phyloP scores from a whole-genome alignment of 2,329 filamentous ascomycete species.

The Monosporascus sp. region DNA sequence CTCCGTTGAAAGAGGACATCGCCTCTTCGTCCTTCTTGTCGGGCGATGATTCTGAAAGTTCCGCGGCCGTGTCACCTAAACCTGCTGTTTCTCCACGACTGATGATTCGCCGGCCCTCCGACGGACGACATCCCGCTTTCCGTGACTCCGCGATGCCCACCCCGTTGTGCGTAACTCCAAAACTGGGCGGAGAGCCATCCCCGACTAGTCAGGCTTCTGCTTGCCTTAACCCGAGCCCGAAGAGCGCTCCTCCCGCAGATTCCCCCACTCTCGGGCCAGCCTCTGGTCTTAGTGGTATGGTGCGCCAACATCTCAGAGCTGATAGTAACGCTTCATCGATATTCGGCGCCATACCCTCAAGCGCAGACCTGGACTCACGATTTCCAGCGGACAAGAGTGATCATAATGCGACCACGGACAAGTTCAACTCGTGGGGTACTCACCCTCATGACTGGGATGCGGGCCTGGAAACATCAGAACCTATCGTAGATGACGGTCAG shows the following conservation, averaged over 20 bases:
- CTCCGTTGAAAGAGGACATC: constrained; percentile 28
- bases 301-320: constrained; percentile 77
- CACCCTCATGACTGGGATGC: constrained; percentile 26
- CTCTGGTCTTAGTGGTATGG: constrained; percentile 69
- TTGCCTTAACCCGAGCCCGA: constrained; percentile 14
- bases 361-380: constrained; percentile 31
- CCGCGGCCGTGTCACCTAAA: constrained; percentile 17
- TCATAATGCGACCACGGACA: constrained; percentile 28
- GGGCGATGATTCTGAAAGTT: constrained; percentile 35
- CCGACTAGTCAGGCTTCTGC: constrained; percentile 18
- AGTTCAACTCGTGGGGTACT: constrained; percentile 41
- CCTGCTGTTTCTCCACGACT: constrained; percentile 29
- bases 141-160: constrained; percentile 40
- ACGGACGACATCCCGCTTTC: constrained; percentile 51
- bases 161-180: constrained; percentile 32
- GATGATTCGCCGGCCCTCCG: constrained; percentile 42
- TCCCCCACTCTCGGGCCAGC: constrained; percentile 73
- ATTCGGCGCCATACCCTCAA: constrained; percentile 49
- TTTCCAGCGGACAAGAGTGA: constrained; percentile 29
- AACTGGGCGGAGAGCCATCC: constrained; percentile 25
- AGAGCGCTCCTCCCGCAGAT: constrained; percentile 42
- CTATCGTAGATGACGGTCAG: constrained; percentile 10
- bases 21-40: constrained; percentile 37
- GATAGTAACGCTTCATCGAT: constrained; percentile 79
- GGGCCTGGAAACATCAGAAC: constrained; percentile 24